phyloP scores from a whole-genome alignment of 2,329 filamentous ascomycete species.

The Nannizziopsis arthrosporioides region DNA sequence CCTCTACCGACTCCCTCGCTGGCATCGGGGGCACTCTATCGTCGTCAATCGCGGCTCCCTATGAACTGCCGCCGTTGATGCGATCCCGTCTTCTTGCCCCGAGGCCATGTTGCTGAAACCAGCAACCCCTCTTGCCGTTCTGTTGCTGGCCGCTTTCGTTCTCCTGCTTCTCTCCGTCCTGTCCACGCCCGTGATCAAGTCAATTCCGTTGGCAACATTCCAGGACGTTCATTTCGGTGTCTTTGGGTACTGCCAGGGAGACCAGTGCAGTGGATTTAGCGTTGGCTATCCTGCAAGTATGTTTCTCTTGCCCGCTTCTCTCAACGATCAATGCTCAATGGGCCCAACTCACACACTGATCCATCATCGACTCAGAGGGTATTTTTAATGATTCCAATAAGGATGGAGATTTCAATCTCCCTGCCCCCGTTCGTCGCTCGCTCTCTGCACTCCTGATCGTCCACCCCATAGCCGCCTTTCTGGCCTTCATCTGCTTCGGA shows the following conservation, averaged over 20 bases:
- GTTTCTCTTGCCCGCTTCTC: slow-evolving; percentile 24
- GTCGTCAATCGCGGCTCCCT: neutral
- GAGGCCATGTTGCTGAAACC: slow-evolving; percentile 64
- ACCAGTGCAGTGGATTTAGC: slow-evolving; percentile 57
- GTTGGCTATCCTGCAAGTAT: slow-evolving; percentile 79
- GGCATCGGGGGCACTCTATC: too few species aligned
- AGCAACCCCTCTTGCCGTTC: slow-evolving; percentile 76
- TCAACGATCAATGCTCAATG: neutral
- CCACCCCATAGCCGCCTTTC: slow-evolving; percentile 77
- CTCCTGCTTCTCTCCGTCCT: slow-evolving; percentile 75
- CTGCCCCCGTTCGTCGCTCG: slow-evolving; percentile 52
- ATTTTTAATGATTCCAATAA: slow-evolving; percentile 37
- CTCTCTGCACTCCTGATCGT: slow-evolving; percentile 86
- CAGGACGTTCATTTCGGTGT: slow-evolving; percentile 75
- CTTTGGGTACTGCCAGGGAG: slow-evolving; percentile 69
- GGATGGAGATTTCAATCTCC: slow-evolving; percentile 47
- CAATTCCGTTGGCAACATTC: slow-evolving; percentile 70
- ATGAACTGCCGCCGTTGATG: slow-evolving; percentile 3
- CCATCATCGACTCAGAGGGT: slow-evolving; percentile 29
- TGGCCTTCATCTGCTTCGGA: slow-evolving; percentile 73
- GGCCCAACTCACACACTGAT: neutral
- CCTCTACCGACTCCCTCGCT: neutral
- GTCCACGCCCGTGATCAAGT: slow-evolving; percentile 80
- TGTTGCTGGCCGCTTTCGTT: slow-evolving; percentile 75
- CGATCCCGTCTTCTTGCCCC: neutral